Conservation (phyloP, 176 grass and related monocot species). For the Aegilops umbellulata region DNA sequence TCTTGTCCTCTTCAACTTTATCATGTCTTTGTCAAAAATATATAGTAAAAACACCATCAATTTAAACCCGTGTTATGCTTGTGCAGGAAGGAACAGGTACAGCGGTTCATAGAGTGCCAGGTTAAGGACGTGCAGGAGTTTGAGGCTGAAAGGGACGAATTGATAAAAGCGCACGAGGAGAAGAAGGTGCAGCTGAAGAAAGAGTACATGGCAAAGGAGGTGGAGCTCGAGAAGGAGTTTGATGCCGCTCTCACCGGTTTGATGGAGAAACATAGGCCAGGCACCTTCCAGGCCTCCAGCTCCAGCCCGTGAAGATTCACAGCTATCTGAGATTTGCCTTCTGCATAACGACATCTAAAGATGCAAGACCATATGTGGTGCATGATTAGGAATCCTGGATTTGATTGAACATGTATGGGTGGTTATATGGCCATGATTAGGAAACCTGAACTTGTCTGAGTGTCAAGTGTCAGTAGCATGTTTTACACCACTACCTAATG, state of each 20-base stretch:
- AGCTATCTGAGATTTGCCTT: too few species aligned
- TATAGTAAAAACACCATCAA: too few species aligned
- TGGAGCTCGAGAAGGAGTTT: constrained; percentile 60
- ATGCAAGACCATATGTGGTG: too few species aligned
- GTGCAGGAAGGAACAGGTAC: constrained; percentile 66
- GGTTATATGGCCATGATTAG: too few species aligned
- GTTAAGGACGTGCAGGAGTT: constrained; percentile 78
- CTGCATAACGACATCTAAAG: too few species aligned
- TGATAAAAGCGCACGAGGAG: constrained; percentile 57
- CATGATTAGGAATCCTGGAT: too few species aligned
- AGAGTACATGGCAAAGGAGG: constrained; percentile 63
- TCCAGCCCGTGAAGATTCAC: not conserved
- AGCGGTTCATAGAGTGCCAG: constrained; percentile 65
- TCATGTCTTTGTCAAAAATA: too few species aligned
- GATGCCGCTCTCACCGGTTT: constrained; percentile 49
- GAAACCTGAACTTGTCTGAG: too few species aligned
- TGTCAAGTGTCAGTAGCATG: too few species aligned
- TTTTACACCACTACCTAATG: too few species aligned
- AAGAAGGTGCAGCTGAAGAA: constrained; percentile 49
- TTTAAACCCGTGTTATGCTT: not conserved
- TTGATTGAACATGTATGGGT: too few species aligned
- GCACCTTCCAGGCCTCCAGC: constrained; percentile 54
- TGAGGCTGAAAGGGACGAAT: constrained; percentile 49
- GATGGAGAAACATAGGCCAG: constrained; percentile 79
- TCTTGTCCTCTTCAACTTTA: too few species aligned